Evolutionary conservation across 805 yeast species (phyloP), one percentile per base, ranked within the genome.

Genomic region (Candida palmyrensis): DNA sequence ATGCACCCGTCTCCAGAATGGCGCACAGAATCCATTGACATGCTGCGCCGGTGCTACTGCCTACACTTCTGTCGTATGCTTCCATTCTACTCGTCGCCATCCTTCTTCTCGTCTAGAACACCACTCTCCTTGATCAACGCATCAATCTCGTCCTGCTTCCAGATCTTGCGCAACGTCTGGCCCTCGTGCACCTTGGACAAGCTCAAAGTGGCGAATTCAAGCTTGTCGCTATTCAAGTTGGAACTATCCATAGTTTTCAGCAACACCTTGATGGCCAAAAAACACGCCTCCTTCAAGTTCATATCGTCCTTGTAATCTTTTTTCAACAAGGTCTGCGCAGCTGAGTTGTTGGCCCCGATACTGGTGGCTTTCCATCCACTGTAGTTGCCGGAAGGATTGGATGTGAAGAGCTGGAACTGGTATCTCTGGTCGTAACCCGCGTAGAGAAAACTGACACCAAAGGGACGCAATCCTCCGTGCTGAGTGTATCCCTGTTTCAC

Each of bases 301-400:
- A 86, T 59, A 37, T 83, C 92, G 47, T 85, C 90, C 55, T 83
- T 87, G 67, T 85, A 92, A 49, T 92, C 98, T 65, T 89, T 95
- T 62, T 92, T 92, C 53, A 92, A 71, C 43, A 92, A 66, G 1
- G 98, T 90, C 66, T 92, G 98, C 1, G 97, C 97, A 28, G 96
- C 89, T 6, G 95, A 77, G 43, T 87, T 88, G 65, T 92, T 92
- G 32, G 97, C 96, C 26, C 99, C 99, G 39, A 92, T 89, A 47
- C 87, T 75, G 21, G 96, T 90, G 27, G 98, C 98, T 62, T 85
- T 88, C 99, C 99, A 92, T 17, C 98, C 97, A 14, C 95, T 77
- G 58, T 89, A 92, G 63, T 92, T 92, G 18, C 99, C 99, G 0
- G 96, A 85, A 10, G 99, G 99, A 56, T 92, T 92, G 16, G 95